Evolutionary conservation across 225 moss, liverwort and hornwort species (phyloP).

Genomic region (Anthoceros angustus): DNA sequence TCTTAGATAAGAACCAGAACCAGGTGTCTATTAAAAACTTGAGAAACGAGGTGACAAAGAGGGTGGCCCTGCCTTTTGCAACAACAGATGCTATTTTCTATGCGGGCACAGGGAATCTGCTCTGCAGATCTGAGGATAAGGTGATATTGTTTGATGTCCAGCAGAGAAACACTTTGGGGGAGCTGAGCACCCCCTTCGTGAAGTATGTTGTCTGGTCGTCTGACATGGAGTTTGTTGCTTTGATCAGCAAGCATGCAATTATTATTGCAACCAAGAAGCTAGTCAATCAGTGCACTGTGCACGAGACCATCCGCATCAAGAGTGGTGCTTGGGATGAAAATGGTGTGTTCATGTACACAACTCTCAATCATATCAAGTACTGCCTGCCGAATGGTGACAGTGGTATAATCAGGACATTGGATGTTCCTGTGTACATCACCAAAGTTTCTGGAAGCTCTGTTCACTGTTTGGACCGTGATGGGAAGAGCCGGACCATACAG

Average conservation of each 20-base stretch:
- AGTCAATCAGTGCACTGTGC: conserved; percentile 87
- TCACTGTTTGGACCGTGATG: conserved; percentile 88
- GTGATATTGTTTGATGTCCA: conserved; percentile 88
- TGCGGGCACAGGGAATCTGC: conserved; percentile 83
- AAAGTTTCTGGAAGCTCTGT: conserved; percentile 68
- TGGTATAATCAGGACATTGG: conserved; percentile 86
- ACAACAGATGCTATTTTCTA: conserved; percentile 81
- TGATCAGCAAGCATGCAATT: conserved; percentile 91
- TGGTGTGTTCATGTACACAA: conserved; percentile 89
- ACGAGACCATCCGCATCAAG: conserved; percentile 93
- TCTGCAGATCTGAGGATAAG: conserved; percentile 92
- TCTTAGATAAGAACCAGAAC: conserved; percentile 81
- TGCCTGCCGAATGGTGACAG: conserved; percentile 95
- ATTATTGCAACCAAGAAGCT: conserved; percentile 89
- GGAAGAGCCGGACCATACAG: conserved; percentile 92
- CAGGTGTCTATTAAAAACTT: conserved; percentile 79
- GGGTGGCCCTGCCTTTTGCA: conserved; percentile 58
- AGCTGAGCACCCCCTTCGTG: conserved; percentile 76
- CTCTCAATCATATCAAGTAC: conserved; percentile 96
- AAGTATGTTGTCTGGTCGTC: conserved; percentile 95
- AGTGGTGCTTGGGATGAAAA: conserved; percentile 99
- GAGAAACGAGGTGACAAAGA: conserved; percentile 93
- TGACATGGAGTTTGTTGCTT: conserved; percentile 89
- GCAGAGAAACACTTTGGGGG: conserved; percentile 75
- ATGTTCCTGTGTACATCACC: conserved; percentile 88